Conservation (phyloP, 495 filamentous ascomycete species). For the Daldinia concentrica region DNA sequence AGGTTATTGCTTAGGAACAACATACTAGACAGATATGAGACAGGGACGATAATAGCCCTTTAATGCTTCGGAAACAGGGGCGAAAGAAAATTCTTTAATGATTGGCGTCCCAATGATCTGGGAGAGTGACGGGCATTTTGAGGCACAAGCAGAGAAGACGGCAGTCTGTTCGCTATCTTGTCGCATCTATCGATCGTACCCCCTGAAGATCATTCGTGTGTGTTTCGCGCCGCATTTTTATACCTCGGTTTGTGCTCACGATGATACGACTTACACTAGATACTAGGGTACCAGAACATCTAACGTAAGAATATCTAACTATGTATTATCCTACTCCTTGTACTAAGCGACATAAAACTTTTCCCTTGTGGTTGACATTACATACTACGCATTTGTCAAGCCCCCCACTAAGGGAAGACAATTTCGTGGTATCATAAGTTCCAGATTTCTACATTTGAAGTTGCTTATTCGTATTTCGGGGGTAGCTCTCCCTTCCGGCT, state of each 20-base stretch:
- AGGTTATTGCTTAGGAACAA: constrained; percentile 21
- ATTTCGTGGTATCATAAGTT: neutral
- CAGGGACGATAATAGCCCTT: constrained; percentile 8
- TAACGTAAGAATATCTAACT: neutral
- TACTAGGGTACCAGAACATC: neutral
- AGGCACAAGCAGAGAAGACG: constrained; percentile 26
- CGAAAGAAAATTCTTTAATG: constrained; percentile 13
- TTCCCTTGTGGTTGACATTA: neutral
- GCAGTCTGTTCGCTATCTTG: constrained; percentile 20
- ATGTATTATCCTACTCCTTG: neutral
- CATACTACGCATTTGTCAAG: neutral
- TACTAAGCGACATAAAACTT: neutral
- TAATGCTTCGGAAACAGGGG: constrained; percentile 15
- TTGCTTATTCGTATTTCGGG: neutral
- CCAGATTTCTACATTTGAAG: neutral
- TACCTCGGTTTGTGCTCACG: neutral
- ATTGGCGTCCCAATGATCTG: constrained; percentile 41
- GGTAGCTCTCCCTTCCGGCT: neutral
- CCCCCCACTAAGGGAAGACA: neutral
- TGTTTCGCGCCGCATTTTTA: constrained; percentile 2
- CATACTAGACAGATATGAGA: constrained; percentile 11
- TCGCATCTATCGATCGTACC: constrained; percentile 30
- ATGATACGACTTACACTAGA: neutral
- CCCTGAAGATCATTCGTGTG: constrained; percentile 37
- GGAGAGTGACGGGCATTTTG: constrained; percentile 30